Evolutionary conservation across 1,284 basidiomycete species (phyloP).

Genomic region (Sanguinoderma infundibulare): DNA sequence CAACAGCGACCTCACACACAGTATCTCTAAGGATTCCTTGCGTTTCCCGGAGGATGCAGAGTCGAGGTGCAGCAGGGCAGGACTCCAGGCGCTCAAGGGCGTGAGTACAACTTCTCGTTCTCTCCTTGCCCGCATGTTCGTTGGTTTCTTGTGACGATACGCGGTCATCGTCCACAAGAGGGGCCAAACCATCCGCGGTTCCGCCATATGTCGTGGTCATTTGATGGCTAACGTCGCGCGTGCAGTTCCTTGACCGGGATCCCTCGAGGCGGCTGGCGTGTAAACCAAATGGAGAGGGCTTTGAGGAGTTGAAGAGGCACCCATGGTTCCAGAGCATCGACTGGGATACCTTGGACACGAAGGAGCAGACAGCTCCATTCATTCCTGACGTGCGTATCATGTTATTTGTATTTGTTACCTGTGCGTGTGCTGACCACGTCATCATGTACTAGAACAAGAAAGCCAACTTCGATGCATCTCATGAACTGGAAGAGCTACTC

Average conservation of each 20-base stretch:
- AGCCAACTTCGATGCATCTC: slow-evolving; percentile 99
- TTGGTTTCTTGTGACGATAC: not conserved
- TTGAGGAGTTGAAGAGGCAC: slow-evolving; percentile 79
- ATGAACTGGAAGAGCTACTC: slow-evolving; percentile 94
- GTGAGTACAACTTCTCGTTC: slow-evolving; percentile 46
- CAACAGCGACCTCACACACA: slow-evolving; percentile 87
- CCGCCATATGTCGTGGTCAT: not conserved
- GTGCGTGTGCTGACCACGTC: not conserved
- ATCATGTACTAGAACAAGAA: slow-evolving; percentile 78
- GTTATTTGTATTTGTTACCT: not conserved
- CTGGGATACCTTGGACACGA: slow-evolving; percentile 85
- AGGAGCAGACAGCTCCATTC: slow-evolving; percentile 85
- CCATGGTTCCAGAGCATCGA: slow-evolving; percentile 89
- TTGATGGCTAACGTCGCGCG: slow-evolving; percentile 11
- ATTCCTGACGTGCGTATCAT: slow-evolving; percentile 80
- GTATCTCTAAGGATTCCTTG: slow-evolving; percentile 79
- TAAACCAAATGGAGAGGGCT: slow-evolving; percentile 77
- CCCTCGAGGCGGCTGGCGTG: slow-evolving; percentile 83
- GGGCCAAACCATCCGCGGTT: not conserved
- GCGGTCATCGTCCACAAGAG: not conserved
- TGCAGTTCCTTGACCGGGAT: slow-evolving; percentile 86
- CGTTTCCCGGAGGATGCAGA: slow-evolving; percentile 82
- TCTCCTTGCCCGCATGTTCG: not conserved
- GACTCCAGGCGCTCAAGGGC: slow-evolving; percentile 69
- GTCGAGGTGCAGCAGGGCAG: slow-evolving; percentile 67